phyloP scores from a whole-genome alignment of 352 stramenopile genomes.

The Phytopythium cucurbitacearum region DNA sequence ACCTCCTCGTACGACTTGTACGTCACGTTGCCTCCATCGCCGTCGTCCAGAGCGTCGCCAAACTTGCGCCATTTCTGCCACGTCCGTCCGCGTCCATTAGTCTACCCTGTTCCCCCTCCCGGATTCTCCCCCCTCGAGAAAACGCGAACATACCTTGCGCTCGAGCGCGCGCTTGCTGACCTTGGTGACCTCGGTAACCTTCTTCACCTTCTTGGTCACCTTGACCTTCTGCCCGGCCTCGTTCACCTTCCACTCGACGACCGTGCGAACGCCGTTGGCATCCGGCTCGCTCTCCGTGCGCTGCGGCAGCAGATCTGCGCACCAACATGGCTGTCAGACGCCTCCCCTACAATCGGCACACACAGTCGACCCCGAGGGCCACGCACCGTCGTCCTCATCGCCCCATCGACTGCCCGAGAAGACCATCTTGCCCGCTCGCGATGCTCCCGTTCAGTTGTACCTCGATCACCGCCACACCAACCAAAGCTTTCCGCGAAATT shows the following conservation, averaged over 20 bases:
- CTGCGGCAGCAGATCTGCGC: constrained; percentile 62
- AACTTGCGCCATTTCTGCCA: constrained; percentile 78
- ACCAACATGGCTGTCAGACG: neutral
- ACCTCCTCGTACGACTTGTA: constrained; percentile 85
- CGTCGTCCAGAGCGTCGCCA: constrained; percentile 59
- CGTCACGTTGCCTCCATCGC: constrained; percentile 83
- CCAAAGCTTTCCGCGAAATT: too few species aligned
- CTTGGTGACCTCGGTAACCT: constrained; percentile 76
- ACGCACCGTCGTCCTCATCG: constrained; percentile 65
- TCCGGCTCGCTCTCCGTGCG: constrained; percentile 83
- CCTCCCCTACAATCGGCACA: neutral
- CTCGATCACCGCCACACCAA: too few species aligned
- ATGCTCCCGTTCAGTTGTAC: too few species aligned
- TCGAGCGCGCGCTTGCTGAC: constrained; percentile 83
- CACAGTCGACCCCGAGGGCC: neutral
- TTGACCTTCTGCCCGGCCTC: constrained; percentile 88
- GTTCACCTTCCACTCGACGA: constrained; percentile 90
- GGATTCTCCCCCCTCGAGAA: neutral
- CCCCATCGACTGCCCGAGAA: constrained; percentile 73
- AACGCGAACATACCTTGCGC: constrained; percentile 33
- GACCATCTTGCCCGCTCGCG: constrained; percentile 35
- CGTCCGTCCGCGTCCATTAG: neutral
- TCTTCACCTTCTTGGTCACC: constrained; percentile 89
- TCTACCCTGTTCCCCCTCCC: neutral
- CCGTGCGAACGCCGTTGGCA: constrained; percentile 73